Base-by-base conservation (phyloP, 2,329 filamentous ascomycete genomes). In the Verticillium nubilum region DNA sequence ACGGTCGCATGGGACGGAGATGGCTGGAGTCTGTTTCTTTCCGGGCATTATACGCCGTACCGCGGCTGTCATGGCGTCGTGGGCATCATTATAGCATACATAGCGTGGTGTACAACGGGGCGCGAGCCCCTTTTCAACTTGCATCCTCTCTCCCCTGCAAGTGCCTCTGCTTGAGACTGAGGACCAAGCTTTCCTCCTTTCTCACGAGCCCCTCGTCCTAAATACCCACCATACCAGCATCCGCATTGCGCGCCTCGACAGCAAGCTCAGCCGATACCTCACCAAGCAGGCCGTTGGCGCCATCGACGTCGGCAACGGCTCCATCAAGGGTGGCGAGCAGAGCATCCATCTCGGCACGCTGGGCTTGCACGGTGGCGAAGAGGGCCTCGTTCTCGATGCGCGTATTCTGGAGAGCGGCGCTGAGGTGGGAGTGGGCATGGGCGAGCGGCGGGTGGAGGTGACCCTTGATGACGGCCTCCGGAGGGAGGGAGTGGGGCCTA, bases 341-440 rank as follows among this genome's bases (percentile, higher is more conserved):
- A 23, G 69, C 71, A 58, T 79, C 79, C 35, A 86, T 80, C 72
- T 87, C 84, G 1, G 71, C 72, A 61, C 83, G 77, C 75, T 88
- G 86, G 47, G 68, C 71, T 56, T 73, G 71, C 13, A 88, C 75
- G 58, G 80, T 78, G 52, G 78, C 77, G 60, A 78, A 81, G 19
- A 87, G 72, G 5, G 72, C 74, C 15, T 80, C 79, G 68, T 88
- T 88, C 66, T 81, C 78, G 17, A 78, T 75, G 68, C 86, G 83
- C 52, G 77, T 77, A 25, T 82, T 84, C 67, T 83, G 81, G 33
- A 88, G 73, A 54, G 75, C 76, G 9, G 82, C 83, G 67, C 84
- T 84, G 62, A 88, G 79, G 65, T 81, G 79, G 2, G 78, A 79
- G 58, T 81, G 80, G 67, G 86, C 82, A 17, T 77, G 72, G 2